phyloP scores from a whole-genome alignment of 1,284 basidiomycete genomes.

The Ceratobasidium sp. region DNA sequence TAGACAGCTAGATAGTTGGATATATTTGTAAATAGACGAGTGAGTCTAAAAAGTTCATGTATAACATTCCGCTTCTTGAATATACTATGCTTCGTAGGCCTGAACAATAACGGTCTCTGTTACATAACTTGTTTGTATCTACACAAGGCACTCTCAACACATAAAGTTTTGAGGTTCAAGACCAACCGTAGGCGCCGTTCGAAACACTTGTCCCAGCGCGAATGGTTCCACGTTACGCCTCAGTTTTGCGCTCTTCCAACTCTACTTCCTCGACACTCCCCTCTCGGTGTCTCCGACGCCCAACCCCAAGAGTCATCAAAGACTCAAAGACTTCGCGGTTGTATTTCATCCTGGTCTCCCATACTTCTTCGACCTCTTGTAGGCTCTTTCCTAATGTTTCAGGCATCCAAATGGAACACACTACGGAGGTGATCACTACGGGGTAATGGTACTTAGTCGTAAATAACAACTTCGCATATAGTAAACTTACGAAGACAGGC shows the following conservation, averaged over 20 bases:
- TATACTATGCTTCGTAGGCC: no score
- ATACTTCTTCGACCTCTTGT: constrained; percentile 58
- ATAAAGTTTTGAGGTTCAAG: no score
- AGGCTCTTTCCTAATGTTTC: constrained; percentile 62
- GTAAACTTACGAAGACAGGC: constrained; percentile 50
- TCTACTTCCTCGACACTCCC: constrained; percentile 13
- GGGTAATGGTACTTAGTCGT: constrained; percentile 41
- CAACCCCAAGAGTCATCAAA: constrained; percentile 22
- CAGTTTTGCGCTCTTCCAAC: constrained; percentile 1
- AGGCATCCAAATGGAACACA: constrained; percentile 59
- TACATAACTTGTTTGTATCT: no score
- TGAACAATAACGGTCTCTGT: no score
- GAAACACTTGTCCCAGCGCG: no score
- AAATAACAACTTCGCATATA: background rate
- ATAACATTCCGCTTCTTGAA: no score
- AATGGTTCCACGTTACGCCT: background rate
- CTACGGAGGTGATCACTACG: constrained; percentile 56
- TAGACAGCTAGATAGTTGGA: background rate
- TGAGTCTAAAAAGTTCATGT: background rate
- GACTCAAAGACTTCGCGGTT: constrained; percentile 15
- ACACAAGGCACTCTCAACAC: no score
- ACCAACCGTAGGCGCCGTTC: no score
- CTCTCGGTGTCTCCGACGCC: constrained; percentile 4
- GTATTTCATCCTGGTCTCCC: constrained; percentile 51
- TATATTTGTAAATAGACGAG: background rate